Evolutionary conservation across 257 asterid genomes (phyloP).

Genomic region (Gentiana macrophylla): DNA sequence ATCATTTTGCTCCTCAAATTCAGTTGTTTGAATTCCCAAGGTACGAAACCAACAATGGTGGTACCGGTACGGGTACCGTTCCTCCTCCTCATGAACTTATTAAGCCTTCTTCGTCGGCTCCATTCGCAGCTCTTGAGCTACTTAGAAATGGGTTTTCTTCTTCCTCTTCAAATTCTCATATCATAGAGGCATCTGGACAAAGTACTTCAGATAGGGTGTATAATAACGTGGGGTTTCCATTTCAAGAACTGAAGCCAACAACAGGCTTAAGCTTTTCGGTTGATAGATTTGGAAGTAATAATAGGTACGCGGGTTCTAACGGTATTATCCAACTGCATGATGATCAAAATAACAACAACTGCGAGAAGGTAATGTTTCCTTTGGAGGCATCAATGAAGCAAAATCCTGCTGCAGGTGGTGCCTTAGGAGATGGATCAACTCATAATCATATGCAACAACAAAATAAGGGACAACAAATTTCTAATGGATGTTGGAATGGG

Average conservation of each 20-base stretch:
- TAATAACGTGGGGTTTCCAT: constrained; percentile 29
- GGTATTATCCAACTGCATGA: background rate
- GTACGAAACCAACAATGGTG: constrained; percentile 6
- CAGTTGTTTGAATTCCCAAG: constrained; percentile 43
- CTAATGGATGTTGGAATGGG: constrained; percentile 65
- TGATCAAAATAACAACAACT: constrained; percentile 22
- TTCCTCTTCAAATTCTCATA: constrained; percentile 20
- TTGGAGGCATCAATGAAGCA: constrained; percentile 43
- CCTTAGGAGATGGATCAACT: too few species aligned
- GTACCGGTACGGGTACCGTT: constrained; percentile 7
- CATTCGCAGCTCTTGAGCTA: constrained; percentile 38
- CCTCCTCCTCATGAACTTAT: background rate
- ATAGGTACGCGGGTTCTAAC: constrained; percentile 8
- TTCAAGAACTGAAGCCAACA: constrained; percentile 54
- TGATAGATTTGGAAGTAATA: constrained; percentile 24
- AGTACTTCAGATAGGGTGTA: constrained; percentile 17
- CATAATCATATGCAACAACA: constrained; percentile 9
- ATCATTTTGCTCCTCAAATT: constrained; percentile 19
- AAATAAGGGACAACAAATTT: constrained; percentile 36
- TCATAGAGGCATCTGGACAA: constrained; percentile 16
- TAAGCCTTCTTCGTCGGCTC: constrained; percentile 16
- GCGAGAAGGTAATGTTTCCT: constrained; percentile 41
- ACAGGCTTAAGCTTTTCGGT: constrained; percentile 22
- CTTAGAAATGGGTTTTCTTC: constrained; percentile 30
- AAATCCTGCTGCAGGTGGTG: constrained; percentile 23